A percentile compares a stretch with the other conserved stretches of the same genome.
phyloP scores from a whole-genome alignment of 371 early-diverging fungal genomes.

The Mortierella sp. region DNA sequence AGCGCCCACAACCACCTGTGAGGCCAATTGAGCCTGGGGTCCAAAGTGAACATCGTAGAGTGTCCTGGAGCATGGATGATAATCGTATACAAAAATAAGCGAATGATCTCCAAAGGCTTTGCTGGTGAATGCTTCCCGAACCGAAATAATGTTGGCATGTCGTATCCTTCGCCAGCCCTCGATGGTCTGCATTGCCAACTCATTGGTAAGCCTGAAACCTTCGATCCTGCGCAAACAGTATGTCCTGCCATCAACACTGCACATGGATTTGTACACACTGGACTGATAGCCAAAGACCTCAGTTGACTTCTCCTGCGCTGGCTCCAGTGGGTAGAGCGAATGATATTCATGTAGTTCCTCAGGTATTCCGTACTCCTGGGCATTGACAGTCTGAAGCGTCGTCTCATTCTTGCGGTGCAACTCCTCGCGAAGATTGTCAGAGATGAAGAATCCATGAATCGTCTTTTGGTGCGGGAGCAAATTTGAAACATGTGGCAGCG shows the following conservation, averaged over 20 bases:
- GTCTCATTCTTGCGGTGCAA: conserved; percentile 80
- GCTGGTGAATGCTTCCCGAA: conserved; percentile 95
- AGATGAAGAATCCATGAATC: conserved; percentile 83
- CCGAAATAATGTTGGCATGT: conserved; percentile 86
- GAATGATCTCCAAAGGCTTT: conserved; percentile 95
- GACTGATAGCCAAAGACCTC: conserved; percentile 82
- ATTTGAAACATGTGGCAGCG: conserved; percentile 78
- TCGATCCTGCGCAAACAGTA: conserved; percentile 88
- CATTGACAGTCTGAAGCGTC: conserved; percentile 66
- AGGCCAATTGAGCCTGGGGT: conserved; percentile 61
- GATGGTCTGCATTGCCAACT: conserved; percentile 81
- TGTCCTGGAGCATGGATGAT: conserved; percentile 86
- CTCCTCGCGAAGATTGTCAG: conserved; percentile 83
- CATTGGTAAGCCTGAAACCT: conserved; percentile 82
- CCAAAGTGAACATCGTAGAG: conserved; percentile 76
- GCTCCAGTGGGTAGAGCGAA: conserved; percentile 83
- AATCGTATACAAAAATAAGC: conserved; percentile 89
- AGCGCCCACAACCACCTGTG: conserved; percentile 54
- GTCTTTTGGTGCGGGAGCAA: conserved; percentile 79
- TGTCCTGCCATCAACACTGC: conserved; percentile 82
- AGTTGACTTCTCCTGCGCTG: conserved; percentile 54
- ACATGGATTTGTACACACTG: conserved; percentile 85
- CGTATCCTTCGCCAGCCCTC: conserved; percentile 86
- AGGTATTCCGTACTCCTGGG: conserved; percentile 71
- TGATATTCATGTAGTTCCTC: conserved; percentile 83